Evolutionary conservation across 305 asterid genomes (phyloP).

Genomic region (Solanum chacoense): DNA sequence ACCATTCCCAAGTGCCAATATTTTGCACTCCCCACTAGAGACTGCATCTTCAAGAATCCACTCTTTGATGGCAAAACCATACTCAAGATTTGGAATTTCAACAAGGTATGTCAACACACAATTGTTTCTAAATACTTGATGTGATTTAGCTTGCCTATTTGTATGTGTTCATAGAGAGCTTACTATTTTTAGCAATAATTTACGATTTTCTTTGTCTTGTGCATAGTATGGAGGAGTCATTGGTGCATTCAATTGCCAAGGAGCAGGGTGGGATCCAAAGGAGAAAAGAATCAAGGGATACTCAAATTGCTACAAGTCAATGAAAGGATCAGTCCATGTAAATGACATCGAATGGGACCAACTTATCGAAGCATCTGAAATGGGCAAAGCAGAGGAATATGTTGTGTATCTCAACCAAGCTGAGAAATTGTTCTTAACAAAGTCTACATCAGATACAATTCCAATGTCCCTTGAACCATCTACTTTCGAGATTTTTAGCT

Average conservation of each 20-base stretch:
- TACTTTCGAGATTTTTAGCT: slow-evolving; percentile 51
- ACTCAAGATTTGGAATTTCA: slow-evolving; percentile 77
- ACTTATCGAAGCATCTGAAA: slow-evolving; percentile 21
- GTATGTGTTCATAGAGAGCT: not conserved
- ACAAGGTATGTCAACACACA: slow-evolving; percentile 34
- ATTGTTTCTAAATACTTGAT: not conserved
- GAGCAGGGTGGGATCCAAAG: slow-evolving; percentile 81
- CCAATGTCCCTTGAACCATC: slow-evolving; percentile 42
- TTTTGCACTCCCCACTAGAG: slow-evolving; percentile 79
- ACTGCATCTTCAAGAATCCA: slow-evolving; percentile 78
- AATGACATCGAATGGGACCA: slow-evolving; percentile 60
- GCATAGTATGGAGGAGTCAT: slow-evolving; percentile 60
- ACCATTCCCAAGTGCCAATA: slow-evolving; percentile 62
- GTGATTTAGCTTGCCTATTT: not conserved
- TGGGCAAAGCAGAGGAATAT: slow-evolving; percentile 54
- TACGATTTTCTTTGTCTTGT: not conserved
- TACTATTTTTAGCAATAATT: not conserved
- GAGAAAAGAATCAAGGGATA: slow-evolving; percentile 60
- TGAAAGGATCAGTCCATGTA: slow-evolving; percentile 34
- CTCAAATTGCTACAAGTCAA: slow-evolving; percentile 50
- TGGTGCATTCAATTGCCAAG: slow-evolving; percentile 87
- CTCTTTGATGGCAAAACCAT: slow-evolving; percentile 59
- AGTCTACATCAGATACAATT: slow-evolving; percentile 21
- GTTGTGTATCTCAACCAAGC: slow-evolving; percentile 49
- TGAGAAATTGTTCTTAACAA: slow-evolving; percentile 20